Evolutionary conservation across 257 asterid genomes (phyloP).

Genomic region (Gentiana macrophylla): DNA sequence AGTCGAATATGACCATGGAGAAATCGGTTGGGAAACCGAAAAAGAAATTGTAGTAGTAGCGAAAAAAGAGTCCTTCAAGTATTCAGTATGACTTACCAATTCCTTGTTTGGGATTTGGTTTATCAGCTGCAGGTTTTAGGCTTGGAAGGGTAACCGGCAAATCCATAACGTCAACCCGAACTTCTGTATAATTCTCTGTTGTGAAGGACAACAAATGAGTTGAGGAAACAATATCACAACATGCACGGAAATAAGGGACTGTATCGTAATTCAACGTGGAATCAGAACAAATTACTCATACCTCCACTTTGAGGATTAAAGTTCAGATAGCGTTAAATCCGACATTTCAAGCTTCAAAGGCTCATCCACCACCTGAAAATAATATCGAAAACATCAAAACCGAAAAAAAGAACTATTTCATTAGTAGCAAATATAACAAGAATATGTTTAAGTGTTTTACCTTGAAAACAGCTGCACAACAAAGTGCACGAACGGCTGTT

Average conservation of each 20-base stretch:
- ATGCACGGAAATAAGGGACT: no score
- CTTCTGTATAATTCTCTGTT: constrained; percentile 52
- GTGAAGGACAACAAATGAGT: constrained; percentile 9
- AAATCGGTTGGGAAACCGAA: no score
- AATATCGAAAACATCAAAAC: constrained; percentile 5
- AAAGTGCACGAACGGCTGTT: constrained; percentile 76
- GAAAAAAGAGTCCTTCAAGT: constrained; percentile 3
- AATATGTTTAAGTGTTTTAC: constrained; percentile 26
- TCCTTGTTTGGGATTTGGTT: constrained; percentile 97
- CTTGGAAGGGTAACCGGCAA: constrained; percentile 75
- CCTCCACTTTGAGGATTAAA: constrained; percentile 53
- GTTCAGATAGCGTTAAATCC: constrained; percentile 61
- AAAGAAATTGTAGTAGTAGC: no score
- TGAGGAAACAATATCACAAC: not conserved
- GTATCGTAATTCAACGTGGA: no score
- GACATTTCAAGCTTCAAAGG: constrained; percentile 88
- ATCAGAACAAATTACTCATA: no score
- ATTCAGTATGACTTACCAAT: constrained; percentile 52
- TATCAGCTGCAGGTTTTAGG: constrained; percentile 86
- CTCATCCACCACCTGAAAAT: constrained; percentile 83
- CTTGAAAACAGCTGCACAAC: constrained; percentile 93
- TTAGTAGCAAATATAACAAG: constrained; percentile 6
- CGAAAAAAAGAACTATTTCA: constrained; percentile 2
- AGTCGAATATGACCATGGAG: no score
- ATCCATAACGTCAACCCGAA: constrained; percentile 77